phyloP scores from a whole-genome alignment of 1,284 basidiomycete genomes.

The Takashimella tepidaria region DNA sequence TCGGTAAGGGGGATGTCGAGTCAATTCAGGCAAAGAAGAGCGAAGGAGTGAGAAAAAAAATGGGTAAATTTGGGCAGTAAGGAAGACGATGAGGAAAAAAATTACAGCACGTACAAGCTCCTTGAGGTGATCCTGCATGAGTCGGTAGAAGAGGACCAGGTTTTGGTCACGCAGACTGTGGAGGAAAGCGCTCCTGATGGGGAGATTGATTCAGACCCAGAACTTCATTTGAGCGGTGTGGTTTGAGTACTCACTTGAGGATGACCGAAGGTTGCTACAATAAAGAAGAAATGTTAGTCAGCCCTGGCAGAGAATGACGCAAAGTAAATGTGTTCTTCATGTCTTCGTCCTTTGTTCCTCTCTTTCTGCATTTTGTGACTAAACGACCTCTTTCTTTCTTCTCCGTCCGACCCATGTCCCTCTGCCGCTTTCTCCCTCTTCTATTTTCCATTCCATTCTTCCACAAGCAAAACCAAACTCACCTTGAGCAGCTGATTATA shows the following conservation, averaged over 20 bases:
- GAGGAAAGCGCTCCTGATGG: constrained; percentile 7
- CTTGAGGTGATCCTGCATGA: constrained; percentile 62
- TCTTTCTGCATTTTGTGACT: too few relatives aligned
- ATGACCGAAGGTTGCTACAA: constrained; percentile 41
- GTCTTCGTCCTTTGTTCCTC: too few relatives aligned
- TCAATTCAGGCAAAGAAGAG: too few relatives aligned
- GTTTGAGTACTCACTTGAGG: constrained; percentile 50
- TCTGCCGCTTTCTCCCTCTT: neutral
- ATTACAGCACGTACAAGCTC: constrained; percentile 58
- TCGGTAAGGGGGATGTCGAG: constrained; percentile 8
- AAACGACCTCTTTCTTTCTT: neutral
- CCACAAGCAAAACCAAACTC: constrained; percentile 15
- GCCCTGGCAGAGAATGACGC: too few relatives aligned
- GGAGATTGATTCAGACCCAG: too few relatives aligned
- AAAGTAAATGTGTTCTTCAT: too few relatives aligned
- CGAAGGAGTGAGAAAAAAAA: too few relatives aligned
- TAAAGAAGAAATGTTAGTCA: neutral
- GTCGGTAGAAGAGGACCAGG: constrained; percentile 67
- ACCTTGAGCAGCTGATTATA: constrained; percentile 57
- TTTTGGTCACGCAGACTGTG: constrained; percentile 50
- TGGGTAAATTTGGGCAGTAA: too few relatives aligned
- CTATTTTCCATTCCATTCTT: neutral
- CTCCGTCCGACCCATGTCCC: neutral
- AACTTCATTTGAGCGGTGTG: constrained; percentile 43
- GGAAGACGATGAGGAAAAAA: neutral